Conservation (phyloP, 768 basidiomycete species). For the Amanita inopinata region DNA sequence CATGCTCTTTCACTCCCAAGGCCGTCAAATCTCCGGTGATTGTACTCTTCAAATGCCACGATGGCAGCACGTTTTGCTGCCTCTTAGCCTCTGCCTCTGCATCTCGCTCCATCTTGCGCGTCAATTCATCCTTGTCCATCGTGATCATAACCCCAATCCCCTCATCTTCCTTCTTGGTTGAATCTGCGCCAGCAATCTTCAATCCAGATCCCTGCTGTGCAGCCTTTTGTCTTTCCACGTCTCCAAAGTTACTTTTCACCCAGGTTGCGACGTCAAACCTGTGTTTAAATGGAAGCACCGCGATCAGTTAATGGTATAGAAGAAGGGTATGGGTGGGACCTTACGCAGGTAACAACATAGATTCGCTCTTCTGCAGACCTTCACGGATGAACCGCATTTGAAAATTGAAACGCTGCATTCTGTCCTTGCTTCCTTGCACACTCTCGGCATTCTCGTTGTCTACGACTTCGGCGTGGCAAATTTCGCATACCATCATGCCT, state of each 20-base stretch:
- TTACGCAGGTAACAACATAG: conserved; percentile 76
- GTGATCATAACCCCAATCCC: conserved; percentile 81
- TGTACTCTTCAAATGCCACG: conserved; percentile 95
- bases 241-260: conserved; percentile 65
- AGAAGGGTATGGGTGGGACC: conserved; percentile 21
- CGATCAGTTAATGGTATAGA: background rate
- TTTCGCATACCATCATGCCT: conserved; percentile 74
- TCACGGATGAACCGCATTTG: conserved; percentile 85
- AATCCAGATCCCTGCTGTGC: conserved; percentile 45
- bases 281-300: conserved; percentile 6
- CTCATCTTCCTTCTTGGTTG: conserved; percentile 54
- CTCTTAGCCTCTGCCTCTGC: conserved; percentile 77
- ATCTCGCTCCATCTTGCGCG: conserved; percentile 61
- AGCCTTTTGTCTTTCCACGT: conserved; percentile 50
- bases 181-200: conserved; percentile 66
- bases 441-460: conserved; percentile 90
- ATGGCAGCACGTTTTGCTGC: conserved; percentile 83
- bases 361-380: conserved; percentile 81
- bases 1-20: conserved; percentile 67
- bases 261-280: conserved; percentile 80
- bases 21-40: conserved; percentile 89
- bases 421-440: conserved; percentile 78
- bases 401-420: conserved; percentile 91
- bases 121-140: conserved; percentile 80
- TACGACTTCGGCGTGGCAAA: conserved; percentile 76